Evolutionary conservation across 352 stramenopile species (phyloP).

Genomic region (Stramenopiles sp.): DNA sequence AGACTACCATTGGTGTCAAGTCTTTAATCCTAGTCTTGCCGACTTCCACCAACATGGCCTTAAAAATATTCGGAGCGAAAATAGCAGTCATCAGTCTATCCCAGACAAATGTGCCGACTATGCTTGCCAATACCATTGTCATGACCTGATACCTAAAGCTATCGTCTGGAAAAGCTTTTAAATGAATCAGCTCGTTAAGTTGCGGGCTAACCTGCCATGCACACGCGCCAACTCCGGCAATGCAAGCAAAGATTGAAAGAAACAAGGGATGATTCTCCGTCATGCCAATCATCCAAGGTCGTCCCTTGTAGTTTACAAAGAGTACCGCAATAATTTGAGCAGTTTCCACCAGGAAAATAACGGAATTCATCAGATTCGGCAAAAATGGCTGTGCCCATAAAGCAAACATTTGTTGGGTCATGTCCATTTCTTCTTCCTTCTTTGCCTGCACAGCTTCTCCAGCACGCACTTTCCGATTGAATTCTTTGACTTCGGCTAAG

Average conservation of each 20-base stretch:
- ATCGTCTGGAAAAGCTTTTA: conserved; percentile 65
- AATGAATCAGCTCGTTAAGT: conserved; percentile 72
- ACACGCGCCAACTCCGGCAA: conserved; percentile 64
- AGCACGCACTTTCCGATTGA: too few relatives aligned
- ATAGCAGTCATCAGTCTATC: conserved; percentile 54
- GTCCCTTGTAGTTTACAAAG: conserved; percentile 90
- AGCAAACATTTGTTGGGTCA: conserved; percentile 28
- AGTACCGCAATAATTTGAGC: conserved; percentile 76
- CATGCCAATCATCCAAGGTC: conserved; percentile 94
- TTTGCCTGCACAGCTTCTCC: not conserved
- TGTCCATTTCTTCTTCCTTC: conserved; percentile 28
- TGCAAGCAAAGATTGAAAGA: conserved; percentile 55
- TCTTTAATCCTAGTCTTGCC: too few relatives aligned
- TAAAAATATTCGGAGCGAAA: conserved; percentile 59
- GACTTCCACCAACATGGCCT: conserved; percentile 51
- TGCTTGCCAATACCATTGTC: conserved; percentile 48
- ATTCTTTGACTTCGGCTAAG: too few relatives aligned
- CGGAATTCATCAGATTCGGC: conserved; percentile 91
- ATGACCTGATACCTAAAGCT: conserved; percentile 53
- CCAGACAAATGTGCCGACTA: conserved; percentile 56
- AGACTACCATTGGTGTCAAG: too few relatives aligned
- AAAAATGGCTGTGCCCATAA: conserved; percentile 75
- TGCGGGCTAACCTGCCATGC: conserved; percentile 40
- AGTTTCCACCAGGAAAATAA: conserved; percentile 88
- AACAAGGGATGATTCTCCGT: conserved; percentile 85